These are phyloP conservation scores for Mycena crocata DNA, from an alignment of 768 basidiomycete species.

Conservation along the genomic window DNA sequence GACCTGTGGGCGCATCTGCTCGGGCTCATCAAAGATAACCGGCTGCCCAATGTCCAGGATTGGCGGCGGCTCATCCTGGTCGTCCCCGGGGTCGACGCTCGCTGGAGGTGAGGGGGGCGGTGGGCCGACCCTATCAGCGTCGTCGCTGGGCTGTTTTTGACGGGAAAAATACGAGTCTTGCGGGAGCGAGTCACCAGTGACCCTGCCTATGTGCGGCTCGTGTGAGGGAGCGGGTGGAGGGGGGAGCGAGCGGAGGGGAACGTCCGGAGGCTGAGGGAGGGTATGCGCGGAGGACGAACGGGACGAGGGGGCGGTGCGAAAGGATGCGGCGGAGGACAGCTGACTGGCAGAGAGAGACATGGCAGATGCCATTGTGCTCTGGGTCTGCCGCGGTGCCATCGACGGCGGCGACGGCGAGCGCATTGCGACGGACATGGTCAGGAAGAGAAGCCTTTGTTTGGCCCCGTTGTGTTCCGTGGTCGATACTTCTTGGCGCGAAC, in stretches of 20 bases:
- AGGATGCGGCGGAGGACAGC: constrained; percentile 50
- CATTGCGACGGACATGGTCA: constrained; percentile 19
- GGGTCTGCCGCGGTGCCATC: constrained; percentile 33
- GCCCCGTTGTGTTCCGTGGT: not conserved
- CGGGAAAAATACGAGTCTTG: constrained; percentile 46
- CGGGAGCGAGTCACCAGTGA: constrained; percentile 60
- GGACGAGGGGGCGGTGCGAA: constrained; percentile 49
- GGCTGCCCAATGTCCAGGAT: constrained; percentile 38
- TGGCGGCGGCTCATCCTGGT: constrained; percentile 29
- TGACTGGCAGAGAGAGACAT: constrained; percentile 37
- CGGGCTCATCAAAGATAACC: constrained; percentile 48
- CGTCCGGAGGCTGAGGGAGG: constrained; percentile 31
- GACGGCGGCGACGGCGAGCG: constrained; percentile 43
- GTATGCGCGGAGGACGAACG: constrained; percentile 52
- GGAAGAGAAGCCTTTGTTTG: constrained; percentile 3
- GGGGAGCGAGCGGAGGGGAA: constrained; percentile 43
- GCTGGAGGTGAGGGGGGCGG: constrained; percentile 49
- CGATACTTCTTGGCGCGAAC: no score
- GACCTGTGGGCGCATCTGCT: constrained; percentile 36
- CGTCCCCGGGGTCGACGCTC: constrained; percentile 44
- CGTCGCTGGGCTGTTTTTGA: constrained; percentile 37
- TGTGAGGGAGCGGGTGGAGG: constrained; percentile 49
- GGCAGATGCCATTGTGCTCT: constrained; percentile 28
- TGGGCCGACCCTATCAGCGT: constrained; percentile 40
- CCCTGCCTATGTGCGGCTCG: constrained; percentile 66